Conservation (phyloP, 305 asterid genomes). For the Fraxinus nigra region DNA sequence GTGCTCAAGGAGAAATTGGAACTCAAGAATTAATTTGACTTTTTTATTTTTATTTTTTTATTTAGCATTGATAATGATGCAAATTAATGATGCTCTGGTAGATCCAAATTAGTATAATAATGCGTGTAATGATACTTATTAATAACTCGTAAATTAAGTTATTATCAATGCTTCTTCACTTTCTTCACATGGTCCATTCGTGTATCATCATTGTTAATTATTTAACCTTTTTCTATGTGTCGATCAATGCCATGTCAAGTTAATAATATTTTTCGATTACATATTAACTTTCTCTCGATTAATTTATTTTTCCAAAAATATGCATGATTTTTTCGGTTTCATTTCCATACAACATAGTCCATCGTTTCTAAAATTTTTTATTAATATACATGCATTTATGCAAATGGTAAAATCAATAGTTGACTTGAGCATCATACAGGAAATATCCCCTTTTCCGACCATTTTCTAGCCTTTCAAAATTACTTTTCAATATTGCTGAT, state of each 20-base stretch:
- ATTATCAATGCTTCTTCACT: slow-evolving; percentile 7
- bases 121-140: slow-evolving; percentile 11
- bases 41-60: slow-evolving; percentile 6
- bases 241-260: not conserved
- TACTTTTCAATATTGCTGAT: not conserved
- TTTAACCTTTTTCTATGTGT: not conserved
- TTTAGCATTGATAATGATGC: slow-evolving; percentile 42
- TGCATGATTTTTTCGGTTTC: not conserved
- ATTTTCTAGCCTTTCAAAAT: not conserved
- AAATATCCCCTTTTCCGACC: not conserved
- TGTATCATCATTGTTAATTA: not conserved
- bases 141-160: slow-evolving; percentile 15
- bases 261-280: not conserved
- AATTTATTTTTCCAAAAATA: not conserved
- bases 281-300: not conserved
- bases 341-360: not conserved
- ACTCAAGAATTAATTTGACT: slow-evolving; percentile 41
- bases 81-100: slow-evolving; percentile 33
- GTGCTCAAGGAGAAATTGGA: slow-evolving; percentile 36
- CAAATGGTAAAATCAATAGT: not conserved
- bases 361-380: not conserved
- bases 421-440: not conserved
- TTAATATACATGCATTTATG: not conserved
- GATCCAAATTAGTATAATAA: slow-evolving; percentile 23
- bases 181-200: slow-evolving; percentile 10